Percentiles rank a stretch among this genome's conserved stretches.
These are phyloP conservation scores for Hypoxylon perforatum DNA, from an alignment of 495 filamentous ascomycete species.

Conservation along the genomic window DNA sequence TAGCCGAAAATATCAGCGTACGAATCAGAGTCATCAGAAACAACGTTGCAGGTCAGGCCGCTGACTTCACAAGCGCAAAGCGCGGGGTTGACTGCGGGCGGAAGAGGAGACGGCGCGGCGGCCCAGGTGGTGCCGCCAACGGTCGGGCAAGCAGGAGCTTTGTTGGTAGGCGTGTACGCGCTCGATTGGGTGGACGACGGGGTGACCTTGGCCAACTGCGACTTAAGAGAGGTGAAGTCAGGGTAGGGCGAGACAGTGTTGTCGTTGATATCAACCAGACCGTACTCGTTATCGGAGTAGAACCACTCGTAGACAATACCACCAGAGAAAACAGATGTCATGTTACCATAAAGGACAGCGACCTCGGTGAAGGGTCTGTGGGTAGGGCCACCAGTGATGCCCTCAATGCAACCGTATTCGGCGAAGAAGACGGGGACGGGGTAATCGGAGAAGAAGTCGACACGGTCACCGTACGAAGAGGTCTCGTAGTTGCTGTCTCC, in stretches of 20 bases:
- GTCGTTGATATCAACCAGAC: slow-evolving; percentile 75
- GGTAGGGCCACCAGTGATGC: slow-evolving; percentile 57
- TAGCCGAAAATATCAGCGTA: slow-evolving; percentile 74
- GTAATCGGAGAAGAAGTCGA: slow-evolving; percentile 86
- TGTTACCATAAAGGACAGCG: slow-evolving; percentile 75
- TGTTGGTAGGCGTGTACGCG: slow-evolving; percentile 84
- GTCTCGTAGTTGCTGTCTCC: slow-evolving; percentile 75
- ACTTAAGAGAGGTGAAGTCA: slow-evolving; percentile 81
- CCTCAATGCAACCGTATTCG: slow-evolving; percentile 91
- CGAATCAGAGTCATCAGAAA: slow-evolving; percentile 54
- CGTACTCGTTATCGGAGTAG: slow-evolving; percentile 88
- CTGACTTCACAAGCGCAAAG: slow-evolving; percentile 85
- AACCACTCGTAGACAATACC: slow-evolving; percentile 99
- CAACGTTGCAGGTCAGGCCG: slow-evolving; percentile 73
- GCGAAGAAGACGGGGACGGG: slow-evolving; percentile 95
- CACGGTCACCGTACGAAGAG: slow-evolving; percentile 82
- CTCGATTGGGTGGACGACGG: slow-evolving; percentile 71
- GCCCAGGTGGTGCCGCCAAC: slow-evolving; percentile 73
- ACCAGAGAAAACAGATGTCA: slow-evolving; percentile 86
- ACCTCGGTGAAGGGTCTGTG: slow-evolving; percentile 88
- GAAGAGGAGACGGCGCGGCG: slow-evolving; percentile 75
- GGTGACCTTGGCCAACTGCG: slow-evolving; percentile 71
- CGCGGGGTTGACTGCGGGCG: slow-evolving; percentile 74
- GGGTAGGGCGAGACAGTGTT: slow-evolving; percentile 67
- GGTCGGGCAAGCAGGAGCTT: slow-evolving; percentile 75